Evolutionary conservation across 148 eudicot genomes (phyloP).

Genomic region (Rhododendron vialii): DNA sequence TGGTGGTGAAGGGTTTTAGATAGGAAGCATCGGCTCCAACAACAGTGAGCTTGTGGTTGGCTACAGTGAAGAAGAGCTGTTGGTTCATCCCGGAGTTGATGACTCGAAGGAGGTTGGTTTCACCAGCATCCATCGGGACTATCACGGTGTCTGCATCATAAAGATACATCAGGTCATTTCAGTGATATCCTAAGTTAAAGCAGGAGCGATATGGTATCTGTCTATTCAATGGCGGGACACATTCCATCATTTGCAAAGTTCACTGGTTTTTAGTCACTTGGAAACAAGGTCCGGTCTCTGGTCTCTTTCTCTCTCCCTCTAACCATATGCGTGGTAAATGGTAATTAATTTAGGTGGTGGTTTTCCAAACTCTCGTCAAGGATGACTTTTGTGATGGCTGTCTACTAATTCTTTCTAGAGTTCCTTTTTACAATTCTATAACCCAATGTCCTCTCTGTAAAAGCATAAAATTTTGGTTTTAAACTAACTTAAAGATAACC

Average conservation of each 20-base stretch:
- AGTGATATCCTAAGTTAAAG: background rate
- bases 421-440: background rate
- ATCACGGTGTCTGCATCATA: constrained; percentile 52
- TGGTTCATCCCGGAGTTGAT: constrained; percentile 84
- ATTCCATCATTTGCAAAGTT: background rate
- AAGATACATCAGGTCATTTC: background rate
- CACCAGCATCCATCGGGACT: constrained; percentile 65
- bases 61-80: constrained; percentile 82
- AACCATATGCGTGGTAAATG: background rate
- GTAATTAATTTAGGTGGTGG: background rate
- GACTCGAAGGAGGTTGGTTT: constrained; percentile 73
- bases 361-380: background rate
- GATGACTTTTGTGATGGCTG: background rate
- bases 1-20: constrained; percentile 75
- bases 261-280: background rate
- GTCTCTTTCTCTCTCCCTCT: background rate
- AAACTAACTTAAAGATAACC: background rate
- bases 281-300: background rate
- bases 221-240: background rate
- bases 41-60: constrained; percentile 70
- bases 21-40: constrained; percentile 94
- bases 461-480: background rate
- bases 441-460: background rate
- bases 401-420: background rate
- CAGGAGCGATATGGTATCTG: background rate